Conservation (phyloP, 208 protist genomes). For the Trypanosoma lewisi region DNA sequence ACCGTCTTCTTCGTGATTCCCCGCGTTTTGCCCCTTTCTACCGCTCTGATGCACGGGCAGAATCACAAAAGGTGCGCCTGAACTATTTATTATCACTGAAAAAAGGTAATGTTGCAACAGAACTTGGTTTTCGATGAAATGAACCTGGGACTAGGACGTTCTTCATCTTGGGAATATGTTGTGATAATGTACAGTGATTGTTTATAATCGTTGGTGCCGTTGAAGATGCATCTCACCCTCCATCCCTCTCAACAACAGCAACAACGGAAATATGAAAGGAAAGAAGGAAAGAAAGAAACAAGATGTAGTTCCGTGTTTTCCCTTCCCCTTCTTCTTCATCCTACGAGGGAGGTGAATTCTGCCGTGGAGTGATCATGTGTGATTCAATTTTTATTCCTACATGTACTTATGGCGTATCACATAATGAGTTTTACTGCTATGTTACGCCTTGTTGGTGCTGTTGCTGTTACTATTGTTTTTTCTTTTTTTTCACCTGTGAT, state of each 20-base stretch:
- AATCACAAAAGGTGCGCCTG: conserved; percentile 70
- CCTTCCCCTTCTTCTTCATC: not conserved
- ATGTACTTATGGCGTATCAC: not conserved
- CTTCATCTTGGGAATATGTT: not conserved
- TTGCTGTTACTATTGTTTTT: conserved; percentile 1
- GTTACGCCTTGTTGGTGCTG: not conserved
- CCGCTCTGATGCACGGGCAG: conserved; percentile 59
- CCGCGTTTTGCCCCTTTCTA: conserved; percentile 80
- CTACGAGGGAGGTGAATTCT: too few species aligned
- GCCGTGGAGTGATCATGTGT: too few species aligned
- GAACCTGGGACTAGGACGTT: not conserved
- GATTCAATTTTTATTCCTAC: not conserved
- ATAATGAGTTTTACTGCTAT: not conserved
- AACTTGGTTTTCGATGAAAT: conserved; percentile 66
- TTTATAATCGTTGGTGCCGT: too few species aligned
- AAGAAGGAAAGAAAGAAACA: too few species aligned
- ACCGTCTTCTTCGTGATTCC: conserved; percentile 81
- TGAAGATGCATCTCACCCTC: too few species aligned
- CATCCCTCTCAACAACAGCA: too few species aligned
- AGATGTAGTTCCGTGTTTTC: not conserved
- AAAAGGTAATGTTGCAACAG: conserved; percentile 82
- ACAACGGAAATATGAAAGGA: too few species aligned
- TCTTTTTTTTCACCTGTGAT: not conserved
- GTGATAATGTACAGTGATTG: too few species aligned
- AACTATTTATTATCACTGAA: conserved; percentile 87